Evolutionary conservation across 371 early-diverging fungal species (phyloP), one percentile per base, ranked within the genome.

Genomic region (Fennellomyces sp.): DNA sequence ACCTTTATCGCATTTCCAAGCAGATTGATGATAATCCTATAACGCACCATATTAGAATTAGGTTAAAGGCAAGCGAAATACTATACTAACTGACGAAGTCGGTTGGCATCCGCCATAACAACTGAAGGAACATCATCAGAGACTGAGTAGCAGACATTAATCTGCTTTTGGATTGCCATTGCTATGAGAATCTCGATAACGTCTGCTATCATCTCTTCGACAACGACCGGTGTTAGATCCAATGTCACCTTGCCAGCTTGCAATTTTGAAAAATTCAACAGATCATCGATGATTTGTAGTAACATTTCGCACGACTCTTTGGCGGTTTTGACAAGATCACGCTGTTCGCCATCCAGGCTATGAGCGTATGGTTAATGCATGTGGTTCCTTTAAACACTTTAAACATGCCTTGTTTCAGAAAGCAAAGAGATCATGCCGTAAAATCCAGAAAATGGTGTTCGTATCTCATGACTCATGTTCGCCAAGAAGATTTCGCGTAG

Each of bases 201-300:
- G 61, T 82, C 83, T 13, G 68, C 84, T 51, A 84, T 61, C 13
- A 83, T 63, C 29, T 83, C 83, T 47, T 84, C 84, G 6, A 85
- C 64, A 12, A 75, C 64, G 12, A 86, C 50, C 7, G 82, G 76
- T 1, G 75, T 64, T 0, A 75, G 39, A 52, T 87, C 86, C 48
- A 87, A 39, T 0, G 75, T 66, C 12, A 87, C 82, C 41, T 87
- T 87, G 33, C 85, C 86, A 0, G 87, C 83, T 60, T 87, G 84
- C 26, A 87, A 59, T 23, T 86, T 87, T 55, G 84, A 84, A 54
- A 87, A 86, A 64, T 87, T 85, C 21, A 87, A 58, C n/a, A 87
- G 59, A 59, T 86, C 87, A 47, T 86, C 85, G 53, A 86, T 86
- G 27, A 86, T 83, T 23, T 80, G 73, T 26, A 85, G 65, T 19